These are phyloP conservation scores for Eucalyptus sideroxylon DNA, from an alignment of 345 rosid species.

Conservation along the genomic window DNA sequence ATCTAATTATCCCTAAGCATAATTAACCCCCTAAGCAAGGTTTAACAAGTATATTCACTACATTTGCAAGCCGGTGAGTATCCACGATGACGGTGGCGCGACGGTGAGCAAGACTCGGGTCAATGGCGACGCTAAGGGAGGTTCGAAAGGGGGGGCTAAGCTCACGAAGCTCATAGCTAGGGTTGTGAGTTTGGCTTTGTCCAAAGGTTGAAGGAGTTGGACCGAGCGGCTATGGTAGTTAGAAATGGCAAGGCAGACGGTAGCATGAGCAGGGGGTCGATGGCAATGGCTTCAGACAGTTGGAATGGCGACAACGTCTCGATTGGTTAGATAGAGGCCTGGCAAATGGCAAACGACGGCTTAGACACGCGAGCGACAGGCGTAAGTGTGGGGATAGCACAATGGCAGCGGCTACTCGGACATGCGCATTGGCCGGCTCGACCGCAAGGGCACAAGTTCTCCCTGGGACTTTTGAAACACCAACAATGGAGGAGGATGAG, in stretches of 20 bases:
- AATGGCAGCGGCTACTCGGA: accelerated
- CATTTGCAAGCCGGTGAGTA: accelerated
- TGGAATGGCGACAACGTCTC: too few relatives aligned
- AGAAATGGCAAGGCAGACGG: too few relatives aligned
- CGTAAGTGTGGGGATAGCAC: accelerated
- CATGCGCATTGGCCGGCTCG: too few relatives aligned
- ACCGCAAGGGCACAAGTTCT: too few relatives aligned
- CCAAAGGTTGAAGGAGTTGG: too few relatives aligned
- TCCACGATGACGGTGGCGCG: accelerated
- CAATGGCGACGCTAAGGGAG: accelerated
- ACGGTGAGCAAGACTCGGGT: accelerated
- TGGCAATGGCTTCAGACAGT: accelerated
- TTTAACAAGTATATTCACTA: too few relatives aligned
- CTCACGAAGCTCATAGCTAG: too few relatives aligned
- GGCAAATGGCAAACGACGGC: accelerated
- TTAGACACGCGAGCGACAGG: accelerated
- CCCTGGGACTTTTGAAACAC: too few relatives aligned
- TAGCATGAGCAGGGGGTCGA: accelerated
- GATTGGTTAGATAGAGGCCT: accelerated
- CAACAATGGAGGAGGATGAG: too few relatives aligned
- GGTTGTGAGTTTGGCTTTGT: accelerated
- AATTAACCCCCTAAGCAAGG: too few relatives aligned
- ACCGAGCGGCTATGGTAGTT: accelerated
- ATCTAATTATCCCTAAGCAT: too few relatives aligned
- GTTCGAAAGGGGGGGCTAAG: accelerated